These are phyloP conservation scores for Xeromyces bisporus DNA, from an alignment of 495 filamentous ascomycete species.

Conservation along the genomic window DNA sequence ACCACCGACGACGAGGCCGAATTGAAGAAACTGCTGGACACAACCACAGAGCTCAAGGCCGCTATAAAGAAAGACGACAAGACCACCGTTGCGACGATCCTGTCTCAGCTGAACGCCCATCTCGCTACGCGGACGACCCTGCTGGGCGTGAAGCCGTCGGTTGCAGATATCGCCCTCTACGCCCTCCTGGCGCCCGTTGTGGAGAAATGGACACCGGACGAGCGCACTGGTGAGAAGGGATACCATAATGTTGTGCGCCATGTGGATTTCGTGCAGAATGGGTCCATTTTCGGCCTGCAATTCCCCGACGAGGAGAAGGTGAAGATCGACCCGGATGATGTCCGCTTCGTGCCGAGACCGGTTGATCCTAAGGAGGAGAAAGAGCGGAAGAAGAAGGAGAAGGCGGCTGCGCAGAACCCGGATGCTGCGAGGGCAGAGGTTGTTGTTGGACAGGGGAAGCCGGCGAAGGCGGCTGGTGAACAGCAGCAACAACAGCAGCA, in stretches of 20 bases:
- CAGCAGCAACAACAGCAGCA: conserved; percentile 28
- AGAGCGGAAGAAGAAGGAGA: conserved; percentile 75
- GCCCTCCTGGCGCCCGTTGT: conserved; percentile 63
- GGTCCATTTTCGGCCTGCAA: conserved; percentile 54
- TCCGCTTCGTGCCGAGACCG: conserved; percentile 66
- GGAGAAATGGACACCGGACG: conserved; percentile 63
- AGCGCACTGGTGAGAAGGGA: conserved; percentile 80
- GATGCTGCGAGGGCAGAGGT: conserved; percentile 18
- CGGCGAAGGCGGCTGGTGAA: conserved; percentile 28
- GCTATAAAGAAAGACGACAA: conserved; percentile 41
- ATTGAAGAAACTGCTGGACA: conserved; percentile 72
- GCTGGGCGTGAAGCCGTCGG: conserved; percentile 76
- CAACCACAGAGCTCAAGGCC: conserved; percentile 49
- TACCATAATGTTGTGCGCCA: conserved; percentile 83
- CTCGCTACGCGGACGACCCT: conserved; percentile 78
- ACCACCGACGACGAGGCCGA: conserved; percentile 62
- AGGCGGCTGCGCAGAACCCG: conserved; percentile 39
- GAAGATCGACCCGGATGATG: conserved; percentile 56
- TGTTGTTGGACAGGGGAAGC: conserved; percentile 30
- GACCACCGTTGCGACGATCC: conserved; percentile 28
- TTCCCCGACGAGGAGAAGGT: conserved; percentile 64
- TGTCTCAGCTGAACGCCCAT: conserved; percentile 67
- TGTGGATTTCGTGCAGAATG: conserved; percentile 89
- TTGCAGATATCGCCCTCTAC: conserved; percentile 80
- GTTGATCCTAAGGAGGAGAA: conserved; percentile 78